Base-by-base conservation (phyloP, 2,329 filamentous ascomycete species). In the Pestalotiopsis sp. region DNA sequence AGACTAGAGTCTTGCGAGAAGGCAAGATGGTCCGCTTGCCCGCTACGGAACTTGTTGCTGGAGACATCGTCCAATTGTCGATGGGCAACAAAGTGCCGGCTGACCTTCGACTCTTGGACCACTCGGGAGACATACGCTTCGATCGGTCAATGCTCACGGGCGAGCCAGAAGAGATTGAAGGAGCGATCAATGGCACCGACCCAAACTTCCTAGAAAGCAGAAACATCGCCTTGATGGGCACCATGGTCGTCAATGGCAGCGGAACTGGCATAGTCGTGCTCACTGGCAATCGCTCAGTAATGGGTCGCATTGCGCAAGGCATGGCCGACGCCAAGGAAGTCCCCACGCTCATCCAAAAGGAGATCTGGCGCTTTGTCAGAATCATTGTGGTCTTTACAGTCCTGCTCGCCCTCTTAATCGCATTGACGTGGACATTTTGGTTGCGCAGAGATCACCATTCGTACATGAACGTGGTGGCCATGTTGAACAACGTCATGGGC, bases 31-130 rank as follows among this genome's bases (percentile, higher is more conserved):
- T 80, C 60, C 80, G 75, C 13, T 67, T 85, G n/a, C 74, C 80
- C 0, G 81, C 83, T 0, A 72, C 77, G 1, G 80, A 84, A 31
- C 79, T 86, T 2, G 84, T 85, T 4, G 79, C 79, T 23, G 84
- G 84, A 9, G 84, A 86, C 67, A 74, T 86, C 25, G 79, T 86
- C 6, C 79, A 83, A 11, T 74, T 86, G 12, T 78, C 80, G 65
- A 81, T 83, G 1, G 84, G 84, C 4, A 81, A 85, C 73, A 85
- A 84, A 7, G 82, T 86, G 4, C 83, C 84, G 0, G 84, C 83
- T 4, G 84, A 86, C 71, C 69, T 85, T 36, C 80, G 84, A n/a
- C 75, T 84, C 39, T 68, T 83, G 2, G 75, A 72, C 6, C 79
- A 80, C 67, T 83, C 82, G 7, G 81, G 80, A 0, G 82, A 83